phyloP scores from a whole-genome alignment of 371 early-diverging fungal genomes.

The Fennellomyces sp. region DNA sequence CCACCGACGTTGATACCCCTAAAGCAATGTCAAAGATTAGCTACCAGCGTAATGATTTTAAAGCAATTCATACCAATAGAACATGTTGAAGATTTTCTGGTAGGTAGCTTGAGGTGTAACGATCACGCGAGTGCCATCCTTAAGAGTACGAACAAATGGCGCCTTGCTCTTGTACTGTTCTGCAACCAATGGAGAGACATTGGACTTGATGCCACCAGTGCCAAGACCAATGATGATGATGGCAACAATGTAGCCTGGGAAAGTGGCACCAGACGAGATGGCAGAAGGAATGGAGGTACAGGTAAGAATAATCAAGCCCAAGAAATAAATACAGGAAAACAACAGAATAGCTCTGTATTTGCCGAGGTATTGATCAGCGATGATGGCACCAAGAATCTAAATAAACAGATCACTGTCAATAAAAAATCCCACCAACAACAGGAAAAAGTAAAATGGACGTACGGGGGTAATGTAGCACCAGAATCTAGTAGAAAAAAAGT shows the following conservation, averaged over 20 bases:
- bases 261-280: slow-evolving; percentile 54
- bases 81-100: slow-evolving; percentile 30
- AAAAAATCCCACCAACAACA: too few relatives aligned
- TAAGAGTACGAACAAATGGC: slow-evolving; percentile 34
- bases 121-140: slow-evolving; percentile 26
- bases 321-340: slow-evolving; percentile 67
- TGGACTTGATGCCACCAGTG: slow-evolving; percentile 56
- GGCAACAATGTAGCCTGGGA: slow-evolving; percentile 70
- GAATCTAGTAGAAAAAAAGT: slow-evolving; percentile 32
- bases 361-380: slow-evolving; percentile 85
- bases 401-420: background rate
- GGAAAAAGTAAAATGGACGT: background rate
- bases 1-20: slow-evolving; percentile 68
- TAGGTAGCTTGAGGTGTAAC: slow-evolving; percentile 32
- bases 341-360: slow-evolving; percentile 81
- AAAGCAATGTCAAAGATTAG: background rate
- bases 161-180: slow-evolving; percentile 40
- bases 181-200: slow-evolving; percentile 50
- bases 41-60: too few relatives aligned
- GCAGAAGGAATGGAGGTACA: slow-evolving; percentile 63
- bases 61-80: slow-evolving; percentile 14
- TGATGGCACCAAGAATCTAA: slow-evolving; percentile 74
- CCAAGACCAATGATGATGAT: slow-evolving; percentile 72
- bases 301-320: slow-evolving; percentile 73
- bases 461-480: slow-evolving; percentile 77